Percentiles rank a stretch among this genome's conserved stretches.
Conservation (phyloP, 768 basidiomycete genomes). For the Cyclocybe cylindracea region DNA sequence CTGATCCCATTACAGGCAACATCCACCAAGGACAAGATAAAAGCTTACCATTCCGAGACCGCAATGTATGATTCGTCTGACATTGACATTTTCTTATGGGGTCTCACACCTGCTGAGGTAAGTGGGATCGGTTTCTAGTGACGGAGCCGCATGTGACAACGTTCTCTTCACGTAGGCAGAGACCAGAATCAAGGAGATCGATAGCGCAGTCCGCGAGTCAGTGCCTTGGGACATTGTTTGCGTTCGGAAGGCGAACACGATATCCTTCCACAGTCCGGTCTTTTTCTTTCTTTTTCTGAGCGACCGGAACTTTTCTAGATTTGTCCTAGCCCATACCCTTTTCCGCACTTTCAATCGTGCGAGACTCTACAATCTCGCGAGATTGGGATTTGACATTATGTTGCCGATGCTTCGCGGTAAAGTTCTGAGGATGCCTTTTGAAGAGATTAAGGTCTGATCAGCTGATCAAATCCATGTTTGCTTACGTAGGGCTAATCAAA, state of each 20-base stretch:
- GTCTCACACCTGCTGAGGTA: conserved; percentile 41
- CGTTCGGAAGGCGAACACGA: too few species aligned
- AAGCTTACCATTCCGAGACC: too few species aligned
- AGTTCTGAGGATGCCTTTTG: too few species aligned
- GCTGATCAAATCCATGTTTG: conserved; percentile 47
- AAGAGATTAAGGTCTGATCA: too few species aligned
- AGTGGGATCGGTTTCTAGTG: neutral
- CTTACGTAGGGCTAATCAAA: conserved; percentile 55
- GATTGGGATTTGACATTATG: too few species aligned
- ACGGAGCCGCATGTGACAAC: neutral
- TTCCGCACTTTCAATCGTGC: too few species aligned
- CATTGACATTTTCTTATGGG: conserved; percentile 49
- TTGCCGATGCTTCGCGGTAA: too few species aligned
- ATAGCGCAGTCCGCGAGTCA: conserved; percentile 45
- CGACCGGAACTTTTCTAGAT: too few species aligned
- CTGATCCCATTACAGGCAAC: conserved; percentile 39
- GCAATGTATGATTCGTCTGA: conserved; percentile 48
- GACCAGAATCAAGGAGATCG: conserved; percentile 43
- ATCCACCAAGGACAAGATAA: conserved; percentile 38
- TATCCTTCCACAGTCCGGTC: conserved; percentile 44
- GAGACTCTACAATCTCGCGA: too few species aligned
- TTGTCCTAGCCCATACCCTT: too few species aligned
- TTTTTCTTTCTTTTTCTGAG: neutral
- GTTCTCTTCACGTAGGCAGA: conserved; percentile 44
- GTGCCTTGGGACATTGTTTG: conserved; percentile 52